These are phyloP conservation scores for Schwanniomyces vanrijiae DNA, from an alignment of 805 yeast genomes.

Conservation along the genomic window DNA sequence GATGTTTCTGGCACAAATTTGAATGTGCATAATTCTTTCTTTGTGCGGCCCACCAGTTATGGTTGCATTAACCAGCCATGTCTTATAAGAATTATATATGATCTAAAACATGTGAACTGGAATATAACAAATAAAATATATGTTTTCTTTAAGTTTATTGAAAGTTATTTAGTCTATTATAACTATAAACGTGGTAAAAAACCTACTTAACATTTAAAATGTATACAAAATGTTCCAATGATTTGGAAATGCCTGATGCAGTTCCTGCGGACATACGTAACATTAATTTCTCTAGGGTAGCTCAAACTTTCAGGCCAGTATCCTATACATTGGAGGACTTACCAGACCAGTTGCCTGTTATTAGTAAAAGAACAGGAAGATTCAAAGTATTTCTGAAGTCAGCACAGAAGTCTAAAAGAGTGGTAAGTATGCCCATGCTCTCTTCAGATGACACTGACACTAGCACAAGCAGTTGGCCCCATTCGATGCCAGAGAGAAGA, in stretches of 20 bases:
- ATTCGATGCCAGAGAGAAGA: not conserved
- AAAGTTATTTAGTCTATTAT: no score
- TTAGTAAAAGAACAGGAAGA: constrained; percentile 18
- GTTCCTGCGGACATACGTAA: constrained; percentile 20
- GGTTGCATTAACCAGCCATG: not conserved
- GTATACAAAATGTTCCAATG: constrained; percentile 21
- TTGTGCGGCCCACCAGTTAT: not conserved
- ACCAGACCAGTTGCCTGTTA: constrained; percentile 26
- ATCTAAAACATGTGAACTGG: not conserved
- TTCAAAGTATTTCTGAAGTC: constrained; percentile 16
- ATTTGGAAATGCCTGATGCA: constrained; percentile 22
- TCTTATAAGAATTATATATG: not conserved
- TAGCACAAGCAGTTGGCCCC: not conserved
- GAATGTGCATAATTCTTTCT: not conserved
- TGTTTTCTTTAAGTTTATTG: not conserved
- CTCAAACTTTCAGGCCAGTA: constrained; percentile 27
- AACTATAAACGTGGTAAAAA: no score
- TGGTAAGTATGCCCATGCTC: constrained; percentile 22
- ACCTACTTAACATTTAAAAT: not conserved
- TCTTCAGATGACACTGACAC: not conserved
- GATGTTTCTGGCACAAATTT: not conserved
- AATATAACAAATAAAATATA: no score
- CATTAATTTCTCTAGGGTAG: constrained; percentile 28
- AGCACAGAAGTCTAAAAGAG: constrained; percentile 10
- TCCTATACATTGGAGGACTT: constrained; percentile 23